Evolutionary conservation across 345 rosid genomes (phyloP), one percentile per base, ranked within the genome.

Genomic region (Salix arbutifolia): DNA sequence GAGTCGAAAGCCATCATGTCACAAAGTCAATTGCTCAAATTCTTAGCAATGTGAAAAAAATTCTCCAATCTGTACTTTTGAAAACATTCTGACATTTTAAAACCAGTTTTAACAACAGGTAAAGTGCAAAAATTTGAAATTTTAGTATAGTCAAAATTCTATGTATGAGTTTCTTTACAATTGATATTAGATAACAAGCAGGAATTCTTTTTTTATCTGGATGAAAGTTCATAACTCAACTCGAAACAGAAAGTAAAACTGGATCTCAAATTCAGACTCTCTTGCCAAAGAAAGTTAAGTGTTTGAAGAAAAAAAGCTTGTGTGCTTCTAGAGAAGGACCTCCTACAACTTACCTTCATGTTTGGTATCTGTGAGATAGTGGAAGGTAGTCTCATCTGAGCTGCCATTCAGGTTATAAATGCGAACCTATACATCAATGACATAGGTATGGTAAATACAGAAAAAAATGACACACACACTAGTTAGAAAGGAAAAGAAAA

Each of bases 301-400:
- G 14, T 67, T 21, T 31, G 62, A 35, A 33, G 37, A 33, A 33
- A 19, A 74, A 46, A 26, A 65, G 19, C 11, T 18, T 2, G 4
- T 16, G 21, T 25, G 4, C 33, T 33, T 61, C 48, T 72, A 50
- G 38, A 37, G 7, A 33, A 37, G 10, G 48, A 9, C 8, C 42
- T 69, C 76, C 40, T n/a, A 42, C 16, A 64, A 74, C 75, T 74
- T 77, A 89, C 95, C 88, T 89, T 88, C 91, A 56, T 76, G 70
- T 76, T 75, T 80, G 67, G 80, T 77, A 70, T 85, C 84, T 1
- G 86, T 82, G 67, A 91, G 83, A 42, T 82, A 75, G 77, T 78
- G 84, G 70, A 86, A 86, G 79, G 74, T 85, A 50, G 79, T 73
- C 72, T 65, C 80, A 23, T 52, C 78, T 10, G 76, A 67, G 78